These are phyloP conservation scores for Prasinococcaceae sp. DNA, from an alignment of 139 green algal genomes.

Conservation along the genomic window DNA sequence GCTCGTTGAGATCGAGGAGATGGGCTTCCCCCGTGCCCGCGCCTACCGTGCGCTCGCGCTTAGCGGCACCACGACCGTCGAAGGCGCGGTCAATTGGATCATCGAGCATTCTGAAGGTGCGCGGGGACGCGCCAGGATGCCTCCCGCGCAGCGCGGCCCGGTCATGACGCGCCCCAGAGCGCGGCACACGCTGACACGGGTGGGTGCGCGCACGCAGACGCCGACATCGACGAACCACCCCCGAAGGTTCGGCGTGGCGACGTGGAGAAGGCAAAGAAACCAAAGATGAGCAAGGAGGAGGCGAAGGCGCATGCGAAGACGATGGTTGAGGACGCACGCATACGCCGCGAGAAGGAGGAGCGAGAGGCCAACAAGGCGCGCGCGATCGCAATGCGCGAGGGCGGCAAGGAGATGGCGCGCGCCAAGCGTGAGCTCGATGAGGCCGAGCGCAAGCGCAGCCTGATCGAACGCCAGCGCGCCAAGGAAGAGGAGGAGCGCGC, in stretches of 20 bases:
- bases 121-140: conserved; percentile 43
- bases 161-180: neutral
- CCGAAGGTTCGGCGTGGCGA: neutral
- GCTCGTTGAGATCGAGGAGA: conserved; percentile 56
- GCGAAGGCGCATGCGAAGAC: conserved; percentile 42
- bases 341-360: conserved; percentile 45
- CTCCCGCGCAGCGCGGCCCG: neutral
- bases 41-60: conserved; percentile 43
- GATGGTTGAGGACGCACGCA: neutral
- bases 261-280: conserved; percentile 25
- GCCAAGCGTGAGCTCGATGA: conserved; percentile 20
- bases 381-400: no score
- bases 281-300: conserved; percentile 63
- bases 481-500: conserved; percentile 52
- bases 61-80: conserved; percentile 32
- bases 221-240: conserved; percentile 2
- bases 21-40: conserved; percentile 37
- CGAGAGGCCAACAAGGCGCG: no score
- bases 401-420: no score
- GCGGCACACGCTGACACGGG: conserved; percentile 6
- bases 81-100: conserved; percentile 46
- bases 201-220: neutral
- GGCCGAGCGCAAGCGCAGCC: no score
- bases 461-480: no score
- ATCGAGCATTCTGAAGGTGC: conserved; percentile 43